These are phyloP conservation scores for Strigomonas culicis DNA, from an alignment of 208 protist genomes.

Conservation along the genomic window DNA sequence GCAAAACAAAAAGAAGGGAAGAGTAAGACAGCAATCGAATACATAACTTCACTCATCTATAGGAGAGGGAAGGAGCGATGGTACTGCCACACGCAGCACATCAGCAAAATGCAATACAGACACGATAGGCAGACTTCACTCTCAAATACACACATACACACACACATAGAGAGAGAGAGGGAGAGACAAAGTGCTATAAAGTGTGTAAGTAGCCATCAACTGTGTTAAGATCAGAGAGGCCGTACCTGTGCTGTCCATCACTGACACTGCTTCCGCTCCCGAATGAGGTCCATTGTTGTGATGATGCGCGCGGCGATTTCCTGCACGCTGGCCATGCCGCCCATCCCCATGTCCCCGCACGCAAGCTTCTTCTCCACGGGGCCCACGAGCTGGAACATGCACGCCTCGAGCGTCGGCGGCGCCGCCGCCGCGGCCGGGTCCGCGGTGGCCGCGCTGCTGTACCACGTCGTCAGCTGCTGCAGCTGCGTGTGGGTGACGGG, in stretches of 20 bases:
- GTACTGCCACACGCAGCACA: background rate
- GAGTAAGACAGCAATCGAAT: background rate
- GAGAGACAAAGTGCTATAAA: background rate
- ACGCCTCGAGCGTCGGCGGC: conserved; percentile 39
- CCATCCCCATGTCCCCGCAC: conserved; percentile 93
- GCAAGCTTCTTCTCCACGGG: conserved; percentile 92
- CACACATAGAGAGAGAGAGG: background rate
- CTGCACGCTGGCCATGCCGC: conserved; percentile 89
- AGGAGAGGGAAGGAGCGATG: background rate
- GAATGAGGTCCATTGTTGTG: conserved; percentile 64
- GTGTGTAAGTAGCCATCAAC: background rate
- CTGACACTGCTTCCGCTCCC: conserved; percentile 23
- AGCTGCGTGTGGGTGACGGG: conserved; percentile 89
- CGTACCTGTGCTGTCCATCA: background rate
- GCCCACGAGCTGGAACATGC: conserved; percentile 83
- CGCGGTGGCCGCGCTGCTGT: conserved; percentile 7
- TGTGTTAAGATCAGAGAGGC: background rate
- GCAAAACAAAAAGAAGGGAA: conserved; percentile 10
- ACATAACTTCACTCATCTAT: background rate
- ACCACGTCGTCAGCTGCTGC: conserved; percentile 48
- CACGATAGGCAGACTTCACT: too few species aligned
- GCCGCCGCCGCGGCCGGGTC: background rate
- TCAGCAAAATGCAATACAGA: background rate
- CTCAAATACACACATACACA: too few species aligned
- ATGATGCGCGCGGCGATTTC: conserved; percentile 66